A percentile compares a stretch with the other conserved stretches of the same genome.
phyloP scores from a whole-genome alignment of 345 rosid genomes.

The Eucalyptus curtisii region DNA sequence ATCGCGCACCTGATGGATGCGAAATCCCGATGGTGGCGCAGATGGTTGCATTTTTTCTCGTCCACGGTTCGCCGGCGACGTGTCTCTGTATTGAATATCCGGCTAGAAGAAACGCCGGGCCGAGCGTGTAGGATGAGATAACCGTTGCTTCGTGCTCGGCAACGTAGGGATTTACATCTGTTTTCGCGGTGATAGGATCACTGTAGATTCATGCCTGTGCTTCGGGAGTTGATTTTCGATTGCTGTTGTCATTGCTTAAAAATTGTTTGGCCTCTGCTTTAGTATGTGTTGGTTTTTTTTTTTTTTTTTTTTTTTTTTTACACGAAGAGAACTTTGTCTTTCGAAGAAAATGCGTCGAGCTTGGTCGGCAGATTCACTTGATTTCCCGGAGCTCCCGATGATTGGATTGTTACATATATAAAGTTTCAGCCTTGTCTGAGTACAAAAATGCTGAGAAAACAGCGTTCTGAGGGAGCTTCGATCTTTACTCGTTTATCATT shows the following conservation, averaged over 20 bases:
- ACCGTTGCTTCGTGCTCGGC: background rate
- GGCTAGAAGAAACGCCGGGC: background rate
- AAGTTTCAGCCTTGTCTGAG: conserved; percentile 8
- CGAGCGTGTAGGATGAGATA: background rate
- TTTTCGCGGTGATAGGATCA: background rate
- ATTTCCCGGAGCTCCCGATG: background rate
- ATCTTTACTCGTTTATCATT: background rate
- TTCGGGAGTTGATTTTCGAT: background rate
- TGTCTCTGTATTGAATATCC: background rate
- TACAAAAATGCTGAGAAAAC: background rate
- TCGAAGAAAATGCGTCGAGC: background rate
- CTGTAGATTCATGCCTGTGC: background rate
- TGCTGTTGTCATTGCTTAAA: background rate
- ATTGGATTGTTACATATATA: background rate
- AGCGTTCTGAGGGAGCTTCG: conserved; percentile 1
- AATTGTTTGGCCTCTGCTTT: background rate
- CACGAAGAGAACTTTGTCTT: background rate
- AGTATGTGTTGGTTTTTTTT: background rate
- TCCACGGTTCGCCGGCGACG: background rate
- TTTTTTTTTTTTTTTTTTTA: background rate
- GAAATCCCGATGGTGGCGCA: background rate
- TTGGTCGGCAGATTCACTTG: background rate
- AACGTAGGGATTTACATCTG: background rate
- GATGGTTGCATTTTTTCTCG: background rate
- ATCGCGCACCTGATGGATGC: background rate